Percentiles rank a stretch among this genome's conserved stretches.
phyloP scores from a whole-genome alignment of 2,329 filamentous ascomycete species.

The Colletotrichum viniferum region DNA sequence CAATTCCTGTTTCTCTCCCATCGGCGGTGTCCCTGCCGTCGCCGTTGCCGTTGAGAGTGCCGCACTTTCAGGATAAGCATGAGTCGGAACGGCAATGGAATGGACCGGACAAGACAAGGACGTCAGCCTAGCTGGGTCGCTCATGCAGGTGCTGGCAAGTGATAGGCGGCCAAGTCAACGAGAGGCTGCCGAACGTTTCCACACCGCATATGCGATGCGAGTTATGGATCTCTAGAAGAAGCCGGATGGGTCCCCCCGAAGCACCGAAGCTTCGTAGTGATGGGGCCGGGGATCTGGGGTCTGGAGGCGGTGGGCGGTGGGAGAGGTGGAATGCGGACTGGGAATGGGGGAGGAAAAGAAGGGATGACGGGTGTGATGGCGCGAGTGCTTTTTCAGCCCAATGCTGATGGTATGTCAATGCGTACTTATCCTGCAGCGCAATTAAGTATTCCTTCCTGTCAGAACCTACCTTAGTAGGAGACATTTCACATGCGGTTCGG shows the following conservation, averaged over 20 bases:
- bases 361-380: not conserved
- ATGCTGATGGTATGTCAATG: not conserved
- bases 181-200: not conserved
- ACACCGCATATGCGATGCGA: conserved; percentile 14
- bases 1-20: not conserved
- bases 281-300: not conserved
- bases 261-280: not conserved
- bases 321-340: not conserved
- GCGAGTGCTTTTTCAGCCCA: not conserved
- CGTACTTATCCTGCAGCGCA: not conserved
- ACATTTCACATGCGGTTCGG: not conserved
- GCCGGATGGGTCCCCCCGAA: not conserved
- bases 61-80: not conserved
- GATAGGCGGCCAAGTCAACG: conserved; percentile 20
- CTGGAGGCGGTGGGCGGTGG: conserved; percentile 15
- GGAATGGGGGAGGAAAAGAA: not conserved
- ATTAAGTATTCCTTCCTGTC: not conserved
- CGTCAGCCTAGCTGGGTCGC: not conserved
- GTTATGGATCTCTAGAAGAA: not conserved
- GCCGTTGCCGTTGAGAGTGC: not conserved
- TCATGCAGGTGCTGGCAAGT: conserved; percentile 21
- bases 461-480: not conserved
- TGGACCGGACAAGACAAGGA: not conserved
- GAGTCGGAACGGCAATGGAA: not conserved
- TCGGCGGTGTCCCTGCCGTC: not conserved